Conservation (phyloP, 352 stramenopile genomes). For the Plasmopara viticola region DNA sequence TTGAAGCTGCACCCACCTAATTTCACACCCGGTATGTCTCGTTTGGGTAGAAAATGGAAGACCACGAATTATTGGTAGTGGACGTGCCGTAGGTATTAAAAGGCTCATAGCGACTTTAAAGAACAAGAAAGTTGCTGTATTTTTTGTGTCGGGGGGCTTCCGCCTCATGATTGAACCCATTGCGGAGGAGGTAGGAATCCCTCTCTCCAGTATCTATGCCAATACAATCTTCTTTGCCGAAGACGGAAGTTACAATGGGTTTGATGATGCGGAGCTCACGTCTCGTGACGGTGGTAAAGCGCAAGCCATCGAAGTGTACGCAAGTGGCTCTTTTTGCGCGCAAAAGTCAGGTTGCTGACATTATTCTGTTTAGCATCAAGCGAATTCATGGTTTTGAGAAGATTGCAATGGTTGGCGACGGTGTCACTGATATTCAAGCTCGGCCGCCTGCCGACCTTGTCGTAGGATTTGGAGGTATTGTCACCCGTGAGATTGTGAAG, state of each 20-base stretch:
- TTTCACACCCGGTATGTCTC: slow-evolving; percentile 74
- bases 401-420: slow-evolving; percentile 98
- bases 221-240: slow-evolving; percentile 87
- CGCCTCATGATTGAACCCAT: slow-evolving; percentile 95
- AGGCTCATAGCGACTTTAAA: slow-evolving; percentile 89
- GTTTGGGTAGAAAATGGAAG: neutral
- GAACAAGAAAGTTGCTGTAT: slow-evolving; percentile 89
- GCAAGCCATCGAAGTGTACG: slow-evolving; percentile 66
- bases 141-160: slow-evolving; percentile 91
- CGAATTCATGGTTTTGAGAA: slow-evolving; percentile 87
- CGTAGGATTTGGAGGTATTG: slow-evolving; percentile 96
- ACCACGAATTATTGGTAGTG: neutral
- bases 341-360: slow-evolving; percentile 6
- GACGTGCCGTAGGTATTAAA: slow-evolving; percentile 16
- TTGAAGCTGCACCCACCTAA: slow-evolving; percentile 86
- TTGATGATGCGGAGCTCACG: slow-evolving; percentile 94
- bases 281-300: slow-evolving; percentile 80
- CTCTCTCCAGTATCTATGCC: slow-evolving; percentile 88
- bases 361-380: slow-evolving; percentile 73
- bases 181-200: slow-evolving; percentile 78
- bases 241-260: slow-evolving; percentile 87
- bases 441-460: slow-evolving; percentile 95
- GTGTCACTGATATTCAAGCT: slow-evolving; percentile 96
- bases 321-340: neutral
- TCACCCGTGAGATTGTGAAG: slow-evolving; percentile 91